Evolutionary conservation across 106 monocot genomes (phyloP), one percentile per base, ranked within the genome.

Genomic region (Dendrobium officinale): DNA sequence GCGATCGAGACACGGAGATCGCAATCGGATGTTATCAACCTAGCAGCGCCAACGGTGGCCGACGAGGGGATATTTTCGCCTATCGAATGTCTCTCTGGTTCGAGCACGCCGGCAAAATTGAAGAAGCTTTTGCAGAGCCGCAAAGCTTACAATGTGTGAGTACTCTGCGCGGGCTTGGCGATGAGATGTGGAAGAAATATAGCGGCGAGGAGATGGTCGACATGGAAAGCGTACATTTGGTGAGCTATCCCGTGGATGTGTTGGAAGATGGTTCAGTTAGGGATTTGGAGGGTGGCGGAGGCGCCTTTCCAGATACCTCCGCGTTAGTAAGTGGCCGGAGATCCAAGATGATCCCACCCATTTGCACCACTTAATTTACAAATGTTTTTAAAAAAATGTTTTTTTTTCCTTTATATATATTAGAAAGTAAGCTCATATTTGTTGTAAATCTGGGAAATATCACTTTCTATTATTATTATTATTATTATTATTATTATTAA

Each of bases 11-110:
- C 81, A 87, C 89, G 1, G 91, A 91, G 77, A 91, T 91, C 42
- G 89, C 85, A 19, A 73, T 89, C 7, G 89, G 88, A 19, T 86
- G 85, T 79, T 76, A 82, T 77, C 83, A 91, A 73, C 85, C 85
- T 0, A 20, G 58, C 4, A 78, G 24, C 45, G 0, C 9, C 18
- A n/a, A 80, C 61, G 27, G 6, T 4, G 54, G 56, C 55, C 29
- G 64, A 3, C 3, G 49, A 18, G 90, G 88, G 10, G 84, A 81
- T 17, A 68, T 92, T 55, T 81, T 80, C 42, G 72, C 70, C 31
- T 92, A 85, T 79, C 82, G 92, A 10, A 79, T 87, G 84, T 81
- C 89, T 3, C 85, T 91, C 0, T 91, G 91, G 90, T 81, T 81
- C 42, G 90, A 90, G 81, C 86, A 87, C 78, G 80, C 73, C 16